Evolutionary conservation across 2,329 filamentous ascomycete genomes (phyloP), one percentile per base, ranked within the genome.

Genomic region (Penicillium palitans): DNA sequence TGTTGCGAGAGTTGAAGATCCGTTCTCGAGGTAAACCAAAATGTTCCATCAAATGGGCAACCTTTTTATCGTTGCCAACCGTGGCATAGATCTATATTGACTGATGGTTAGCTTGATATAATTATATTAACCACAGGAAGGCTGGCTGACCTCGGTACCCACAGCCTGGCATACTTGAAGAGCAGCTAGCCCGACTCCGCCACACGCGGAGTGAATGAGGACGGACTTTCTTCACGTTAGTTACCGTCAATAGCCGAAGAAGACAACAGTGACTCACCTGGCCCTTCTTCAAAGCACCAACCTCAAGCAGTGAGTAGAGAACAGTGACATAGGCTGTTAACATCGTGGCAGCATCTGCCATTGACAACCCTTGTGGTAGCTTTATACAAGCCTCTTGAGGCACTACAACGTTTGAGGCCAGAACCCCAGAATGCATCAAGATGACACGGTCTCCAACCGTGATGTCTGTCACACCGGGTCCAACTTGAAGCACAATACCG

Each of bases 401-500:
- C 1, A 58, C 41, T 12, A 61, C 29, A 2, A 60, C 21, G 4
- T 40, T 56, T 3, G 63, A 61, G 12, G 41, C 45, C 4, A 64
- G 55, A 10, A 56, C 40, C 2, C 57, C 57, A 31, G 56, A 42
- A n/a, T 58, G 48, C 21, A 62, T 54, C 2, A 61, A 37, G 9
- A 69, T 59, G 0, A 77, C 71, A 24, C 65, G 57, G 33, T 77
- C 74, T 3, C 74, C 75, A 6, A 64, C 52, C 2, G 52, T 31
- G 6, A 76, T 47, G 19, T 61, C 55, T 1, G 49, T 59, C 15
- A 73, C 69, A 8, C 55, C 60, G 4, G 47, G 49, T 15, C 75
- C 75, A 2, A 74, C 60, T 12, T 52, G 49, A 25, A 60, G 65
- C n/a, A 77, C 63, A 15, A 74, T 52, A 21, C 74, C 74, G 47